phyloP scores from a whole-genome alignment of 176 grass and related monocot species.

The Leersia perrieri region DNA sequence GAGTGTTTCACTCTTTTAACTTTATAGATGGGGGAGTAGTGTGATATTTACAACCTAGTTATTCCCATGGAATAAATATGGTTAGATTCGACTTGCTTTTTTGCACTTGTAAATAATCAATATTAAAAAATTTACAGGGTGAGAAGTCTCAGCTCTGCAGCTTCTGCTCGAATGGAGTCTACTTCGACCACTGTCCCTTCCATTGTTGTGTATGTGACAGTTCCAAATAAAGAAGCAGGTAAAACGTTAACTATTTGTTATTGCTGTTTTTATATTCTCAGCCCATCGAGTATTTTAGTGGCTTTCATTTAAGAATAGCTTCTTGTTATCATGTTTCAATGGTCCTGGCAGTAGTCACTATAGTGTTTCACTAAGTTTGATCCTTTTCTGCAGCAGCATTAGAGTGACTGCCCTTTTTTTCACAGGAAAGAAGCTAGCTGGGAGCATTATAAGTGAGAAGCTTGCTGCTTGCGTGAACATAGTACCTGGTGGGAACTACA shows the following conservation, averaged over 20 bases:
- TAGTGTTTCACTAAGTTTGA: background rate
- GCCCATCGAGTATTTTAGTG: background rate
- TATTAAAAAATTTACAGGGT: conserved; percentile 25
- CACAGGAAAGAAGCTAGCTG: conserved; percentile 62
- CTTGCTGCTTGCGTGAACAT: conserved; percentile 84
- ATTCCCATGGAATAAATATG: background rate
- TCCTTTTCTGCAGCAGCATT: background rate
- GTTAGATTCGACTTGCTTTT: background rate
- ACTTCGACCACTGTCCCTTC: conserved; percentile 63
- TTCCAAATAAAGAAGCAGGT: conserved; percentile 88
- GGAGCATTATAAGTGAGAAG: conserved; percentile 70
- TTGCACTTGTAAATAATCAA: background rate
- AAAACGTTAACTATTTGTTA: background rate
- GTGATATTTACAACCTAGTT: background rate
- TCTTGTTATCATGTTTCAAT: background rate
- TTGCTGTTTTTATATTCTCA: background rate
- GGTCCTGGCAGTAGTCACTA: background rate
- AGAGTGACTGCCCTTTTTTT: background rate
- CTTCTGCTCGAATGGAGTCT: conserved; percentile 57
- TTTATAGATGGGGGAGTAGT: background rate
- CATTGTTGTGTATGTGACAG: conserved; percentile 95
- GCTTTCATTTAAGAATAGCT: background rate
- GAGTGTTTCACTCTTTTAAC: background rate
- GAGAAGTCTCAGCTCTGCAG: conserved; percentile 40
- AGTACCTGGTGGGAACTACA: conserved; percentile 49